Evolutionary conservation across 495 filamentous ascomycete genomes (phyloP), one percentile per base, ranked within the genome.

Genomic region (Articulospora tetracladia): DNA sequence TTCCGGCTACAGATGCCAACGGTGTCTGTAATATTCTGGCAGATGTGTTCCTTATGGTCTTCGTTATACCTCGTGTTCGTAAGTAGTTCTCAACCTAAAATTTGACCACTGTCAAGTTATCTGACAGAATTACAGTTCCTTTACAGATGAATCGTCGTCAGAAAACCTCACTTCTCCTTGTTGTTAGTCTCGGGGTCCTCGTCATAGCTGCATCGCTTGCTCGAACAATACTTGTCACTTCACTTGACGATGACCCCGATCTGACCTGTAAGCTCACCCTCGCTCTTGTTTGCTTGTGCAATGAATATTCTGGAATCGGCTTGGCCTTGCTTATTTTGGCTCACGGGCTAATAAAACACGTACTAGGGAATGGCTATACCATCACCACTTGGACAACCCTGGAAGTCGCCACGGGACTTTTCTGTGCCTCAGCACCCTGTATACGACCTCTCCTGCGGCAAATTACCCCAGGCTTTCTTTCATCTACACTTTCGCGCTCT

Each of bases 301-400:
- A 51, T 47, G 41, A 23, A n/a, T n/a, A n/a, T n/a, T n/a, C n/a
- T n/a, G n/a, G n/a, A n/a, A n/a, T n/a, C n/a, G n/a, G n/a, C n/a
- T n/a, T n/a, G n/a, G n/a, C n/a, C n/a, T n/a, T n/a, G 17, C 20
- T 47, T 23, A 47, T 7, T n/a, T 13, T 6, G 28, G 34, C 30
- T 19, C 6, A 19, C 2, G 22, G 41, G 24, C 13, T 13, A 32
- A 10, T 61, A 27, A 57, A 3, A 13, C 2, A 22, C 41, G 25
- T 17, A 23, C 13, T 15, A 58, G 53, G 60, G 60, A 30, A 60
- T 36, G 52, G 19, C n/a, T 56, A 22, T 28, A 46, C 51, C 22
- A 51, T 64, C 0, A 60, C 62, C 23, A 64, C 62, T 3, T 64
- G 57, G 62, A 51, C 51, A n/a, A 39, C 57, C 3, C 22, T 64